Conservation (phyloP, 2,329 filamentous ascomycete genomes). For the Claviceps sp. region DNA sequence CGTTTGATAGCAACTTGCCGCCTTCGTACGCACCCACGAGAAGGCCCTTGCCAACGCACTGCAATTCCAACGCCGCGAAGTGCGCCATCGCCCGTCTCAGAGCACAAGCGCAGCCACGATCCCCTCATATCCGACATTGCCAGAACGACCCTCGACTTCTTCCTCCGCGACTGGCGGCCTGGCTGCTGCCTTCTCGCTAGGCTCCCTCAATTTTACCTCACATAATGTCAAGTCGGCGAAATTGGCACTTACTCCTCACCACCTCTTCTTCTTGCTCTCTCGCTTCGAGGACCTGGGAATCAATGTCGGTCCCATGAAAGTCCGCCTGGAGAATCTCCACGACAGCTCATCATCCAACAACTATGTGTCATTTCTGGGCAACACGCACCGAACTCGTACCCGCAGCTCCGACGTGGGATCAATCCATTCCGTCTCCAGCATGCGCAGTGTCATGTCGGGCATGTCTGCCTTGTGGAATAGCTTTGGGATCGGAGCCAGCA, state of each 20-base stretch:
- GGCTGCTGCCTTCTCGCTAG: slow-evolving; percentile 75
- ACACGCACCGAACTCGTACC: slow-evolving; percentile 62
- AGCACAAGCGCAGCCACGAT: slow-evolving; percentile 46
- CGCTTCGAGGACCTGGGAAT: slow-evolving; percentile 90
- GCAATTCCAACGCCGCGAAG: slow-evolving; percentile 61
- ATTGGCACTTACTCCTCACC: slow-evolving; percentile 84
- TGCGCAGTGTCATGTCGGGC: slow-evolving; percentile 92
- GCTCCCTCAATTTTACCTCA: slow-evolving; percentile 72
- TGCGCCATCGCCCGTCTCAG: slow-evolving; percentile 56
- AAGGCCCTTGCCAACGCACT: slow-evolving; percentile 93
- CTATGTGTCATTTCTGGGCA: slow-evolving; percentile 90
- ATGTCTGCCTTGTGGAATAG: slow-evolving; percentile 91
- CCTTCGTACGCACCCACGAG: slow-evolving; percentile 93
- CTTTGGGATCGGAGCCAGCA: slow-evolving; percentile 69
- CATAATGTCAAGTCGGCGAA: slow-evolving; percentile 80
- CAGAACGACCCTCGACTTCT: slow-evolving; percentile 50
- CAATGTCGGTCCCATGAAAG: slow-evolving; percentile 87
- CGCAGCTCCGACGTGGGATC: slow-evolving; percentile 75
- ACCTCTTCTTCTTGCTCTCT: slow-evolving; percentile 91
- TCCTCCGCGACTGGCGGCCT: slow-evolving; percentile 62
- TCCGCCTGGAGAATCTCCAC: slow-evolving; percentile 88
- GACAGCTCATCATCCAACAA: slow-evolving; percentile 75
- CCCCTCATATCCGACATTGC: slow-evolving; percentile 42
- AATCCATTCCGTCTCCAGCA: slow-evolving; percentile 89
- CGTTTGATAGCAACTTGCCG: slow-evolving; percentile 65